Evolutionary conservation across 768 basidiomycete genomes (phyloP).

Genomic region (Agaricus blazei): DNA sequence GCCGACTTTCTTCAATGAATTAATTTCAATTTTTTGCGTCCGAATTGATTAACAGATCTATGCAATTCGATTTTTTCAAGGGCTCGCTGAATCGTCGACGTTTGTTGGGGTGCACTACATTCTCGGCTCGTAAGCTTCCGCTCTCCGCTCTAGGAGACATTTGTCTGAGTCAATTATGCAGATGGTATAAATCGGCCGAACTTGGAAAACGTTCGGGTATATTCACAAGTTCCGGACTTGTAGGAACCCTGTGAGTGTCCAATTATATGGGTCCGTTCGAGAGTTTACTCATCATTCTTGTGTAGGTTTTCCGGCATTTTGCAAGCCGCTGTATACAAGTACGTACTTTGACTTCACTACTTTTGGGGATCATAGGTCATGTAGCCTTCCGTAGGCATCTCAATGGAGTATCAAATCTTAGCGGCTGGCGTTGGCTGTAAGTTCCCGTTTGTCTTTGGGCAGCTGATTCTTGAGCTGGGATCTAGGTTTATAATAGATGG

Average conservation of each 20-base stretch:
- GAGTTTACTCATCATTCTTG: too few species aligned
- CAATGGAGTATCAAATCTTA: slow-evolving; percentile 45
- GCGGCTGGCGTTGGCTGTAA: slow-evolving; percentile 68
- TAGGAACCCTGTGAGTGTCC: slow-evolving; percentile 54
- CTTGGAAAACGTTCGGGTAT: slow-evolving; percentile 69
- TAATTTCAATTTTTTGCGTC: not conserved
- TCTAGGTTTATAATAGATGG: slow-evolving; percentile 63
- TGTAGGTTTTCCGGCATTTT: slow-evolving; percentile 60
- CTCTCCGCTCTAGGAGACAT: not conserved
- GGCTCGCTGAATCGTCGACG: slow-evolving; percentile 67
- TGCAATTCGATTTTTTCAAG: slow-evolving; percentile 70
- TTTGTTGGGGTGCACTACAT: slow-evolving; percentile 74
- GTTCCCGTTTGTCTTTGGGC: slow-evolving; percentile 14
- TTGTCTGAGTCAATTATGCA: slow-evolving; percentile 14
- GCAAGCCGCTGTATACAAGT: slow-evolving; percentile 61
- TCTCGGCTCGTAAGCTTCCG: slow-evolving; percentile 55
- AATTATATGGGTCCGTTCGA: not conserved
- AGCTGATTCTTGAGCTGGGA: not conserved
- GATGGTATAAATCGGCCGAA: slow-evolving; percentile 70
- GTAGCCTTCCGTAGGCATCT: slow-evolving; percentile 35
- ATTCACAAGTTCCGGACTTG: slow-evolving; percentile 59
- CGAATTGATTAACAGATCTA: slow-evolving; percentile 40
- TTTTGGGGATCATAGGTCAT: slow-evolving; percentile 1
- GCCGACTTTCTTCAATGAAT: not conserved
- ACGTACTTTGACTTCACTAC: slow-evolving; percentile 10